Evolutionary conservation across 495 filamentous ascomycete species (phyloP).

Genomic region (Penicillium subrubescens): DNA sequence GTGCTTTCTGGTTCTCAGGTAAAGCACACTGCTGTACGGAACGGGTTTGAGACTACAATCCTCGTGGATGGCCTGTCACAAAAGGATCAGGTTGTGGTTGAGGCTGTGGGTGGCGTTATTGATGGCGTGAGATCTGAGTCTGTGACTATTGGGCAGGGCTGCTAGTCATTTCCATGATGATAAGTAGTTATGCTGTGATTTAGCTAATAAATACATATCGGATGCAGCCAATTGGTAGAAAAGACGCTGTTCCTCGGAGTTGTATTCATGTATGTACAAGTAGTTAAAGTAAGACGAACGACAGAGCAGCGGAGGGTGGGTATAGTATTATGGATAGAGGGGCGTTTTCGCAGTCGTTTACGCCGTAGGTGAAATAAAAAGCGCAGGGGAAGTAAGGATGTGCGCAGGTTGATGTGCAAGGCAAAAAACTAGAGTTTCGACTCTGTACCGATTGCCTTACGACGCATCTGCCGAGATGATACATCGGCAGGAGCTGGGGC

Average conservation of each 20-base stretch:
- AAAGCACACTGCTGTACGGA: conserved; percentile 3
- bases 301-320: not conserved
- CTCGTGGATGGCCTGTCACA: conserved; percentile 7
- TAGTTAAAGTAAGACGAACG: not conserved
- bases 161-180: not conserved
- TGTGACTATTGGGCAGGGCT: conserved; percentile 16
- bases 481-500: conserved; percentile 34
- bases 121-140: conserved; percentile 17
- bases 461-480: conserved; percentile 41
- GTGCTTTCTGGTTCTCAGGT: conserved; percentile 13
- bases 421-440: conserved; percentile 36
- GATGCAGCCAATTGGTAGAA: not conserved
- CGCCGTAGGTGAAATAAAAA: not conserved
- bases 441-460: conserved; percentile 38
- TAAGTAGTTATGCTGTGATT: not conserved
- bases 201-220: not conserved
- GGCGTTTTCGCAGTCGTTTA: not conserved
- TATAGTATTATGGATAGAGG: not conserved
- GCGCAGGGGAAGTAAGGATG: not conserved
- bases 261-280: conserved; percentile 2
- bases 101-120: conserved; percentile 23
- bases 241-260: not conserved
- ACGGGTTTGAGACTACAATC: conserved; percentile 18
- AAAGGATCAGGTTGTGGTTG: conserved; percentile 16
- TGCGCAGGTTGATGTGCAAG: not conserved